These are phyloP conservation scores for Sphagnum contortum DNA, from an alignment of 225 moss, liverwort and hornwort genomes.

Conservation along the genomic window DNA sequence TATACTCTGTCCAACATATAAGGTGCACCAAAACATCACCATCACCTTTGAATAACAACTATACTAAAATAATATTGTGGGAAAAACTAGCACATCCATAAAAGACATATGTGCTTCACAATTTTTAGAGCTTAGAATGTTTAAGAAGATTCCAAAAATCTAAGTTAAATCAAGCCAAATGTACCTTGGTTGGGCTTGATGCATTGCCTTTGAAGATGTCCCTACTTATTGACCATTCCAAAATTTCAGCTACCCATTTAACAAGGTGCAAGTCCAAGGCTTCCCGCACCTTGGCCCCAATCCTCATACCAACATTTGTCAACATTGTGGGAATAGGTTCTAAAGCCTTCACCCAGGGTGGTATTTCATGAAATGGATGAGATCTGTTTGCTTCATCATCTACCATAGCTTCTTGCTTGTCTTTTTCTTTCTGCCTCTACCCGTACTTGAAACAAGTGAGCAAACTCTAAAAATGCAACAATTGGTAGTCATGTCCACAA, in stretches of 20 bases:
- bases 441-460: slow-evolving; percentile 49
- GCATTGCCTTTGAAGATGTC: slow-evolving; percentile 92
- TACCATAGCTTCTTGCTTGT: slow-evolving; percentile 2
- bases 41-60: too few relatives aligned
- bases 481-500: not conserved
- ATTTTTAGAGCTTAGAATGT: too few relatives aligned
- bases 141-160: too few relatives aligned
- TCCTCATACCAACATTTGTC: slow-evolving; percentile 93
- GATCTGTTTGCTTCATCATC: slow-evolving; percentile 23
- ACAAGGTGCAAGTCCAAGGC: slow-evolving; percentile 74
- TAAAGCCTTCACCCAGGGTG: slow-evolving; percentile 69
- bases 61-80: too few relatives aligned
- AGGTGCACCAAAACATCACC: too few relatives aligned
- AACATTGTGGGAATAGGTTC: slow-evolving; percentile 85
- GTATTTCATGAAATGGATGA: slow-evolving; percentile 37
- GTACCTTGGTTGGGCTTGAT: slow-evolving; percentile 94
- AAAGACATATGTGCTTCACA: too few relatives aligned
- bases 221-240: slow-evolving; percentile 83
- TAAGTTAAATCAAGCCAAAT: not conserved
- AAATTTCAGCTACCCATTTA: slow-evolving; percentile 66
- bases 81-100: too few relatives aligned
- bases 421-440: slow-evolving; percentile 76
- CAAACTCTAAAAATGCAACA: not conserved
- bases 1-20: too few relatives aligned
- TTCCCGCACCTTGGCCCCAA: slow-evolving; percentile 82